These are phyloP conservation scores for Aspergillus nidulans DNA, from an alignment of 495 filamentous ascomycete species.

Conservation along the genomic window DNA sequence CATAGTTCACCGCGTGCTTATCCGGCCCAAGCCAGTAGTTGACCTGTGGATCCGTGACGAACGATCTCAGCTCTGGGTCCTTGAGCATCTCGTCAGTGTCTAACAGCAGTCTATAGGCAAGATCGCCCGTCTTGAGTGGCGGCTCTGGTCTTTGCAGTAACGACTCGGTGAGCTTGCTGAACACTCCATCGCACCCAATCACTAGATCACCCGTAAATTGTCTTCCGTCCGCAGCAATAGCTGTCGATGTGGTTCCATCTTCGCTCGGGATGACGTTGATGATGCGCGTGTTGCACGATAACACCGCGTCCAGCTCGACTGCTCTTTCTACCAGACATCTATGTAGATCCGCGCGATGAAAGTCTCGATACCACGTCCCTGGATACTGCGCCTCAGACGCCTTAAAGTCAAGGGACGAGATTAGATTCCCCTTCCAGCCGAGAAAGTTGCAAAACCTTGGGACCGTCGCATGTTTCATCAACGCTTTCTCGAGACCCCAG, in stretches of 20 bases:
- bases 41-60: slow-evolving; percentile 47
- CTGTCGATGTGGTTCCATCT: slow-evolving; percentile 12
- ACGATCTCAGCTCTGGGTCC: slow-evolving; percentile 50
- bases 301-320: slow-evolving; percentile 43
- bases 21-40: slow-evolving; percentile 69
- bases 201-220: slow-evolving; percentile 47
- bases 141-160: slow-evolving; percentile 33
- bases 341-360: slow-evolving; percentile 57
- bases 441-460: slow-evolving; percentile 38
- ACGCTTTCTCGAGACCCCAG: slow-evolving; percentile 48
- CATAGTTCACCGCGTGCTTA: slow-evolving; percentile 61
- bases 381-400: slow-evolving; percentile 39
- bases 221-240: slow-evolving; percentile 23
- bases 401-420: slow-evolving; percentile 47
- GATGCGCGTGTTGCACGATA: slow-evolving; percentile 44
- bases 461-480: slow-evolving; percentile 44
- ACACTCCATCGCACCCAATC: slow-evolving; percentile 56
- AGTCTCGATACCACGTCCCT: slow-evolving; percentile 54
- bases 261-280: slow-evolving; percentile 30
- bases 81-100: slow-evolving; percentile 39
- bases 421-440: slow-evolving; percentile 11
- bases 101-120: slow-evolving; percentile 59
- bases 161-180: slow-evolving; percentile 39
- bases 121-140: slow-evolving; percentile 58
- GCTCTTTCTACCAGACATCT: slow-evolving; percentile 48